A percentile compares a stretch with the other conserved stretches of the same genome.
These are phyloP conservation scores for Claviceps cyperi DNA, from an alignment of 2,329 filamentous ascomycete genomes.

Conservation along the genomic window DNA sequence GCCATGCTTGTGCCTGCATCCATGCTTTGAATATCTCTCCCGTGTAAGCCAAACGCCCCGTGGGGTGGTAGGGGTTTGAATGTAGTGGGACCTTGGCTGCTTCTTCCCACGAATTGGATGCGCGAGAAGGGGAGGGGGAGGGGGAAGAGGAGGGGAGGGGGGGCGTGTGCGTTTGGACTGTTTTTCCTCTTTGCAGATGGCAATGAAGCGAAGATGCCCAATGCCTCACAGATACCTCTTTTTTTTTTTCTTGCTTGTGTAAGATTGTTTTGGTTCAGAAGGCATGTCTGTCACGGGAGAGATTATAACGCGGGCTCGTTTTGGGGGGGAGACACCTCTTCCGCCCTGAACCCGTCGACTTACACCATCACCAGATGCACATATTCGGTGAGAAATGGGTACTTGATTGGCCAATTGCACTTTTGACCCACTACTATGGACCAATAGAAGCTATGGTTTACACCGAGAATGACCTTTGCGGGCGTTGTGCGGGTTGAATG, in stretches of 20 bases:
- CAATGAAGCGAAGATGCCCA: constrained; percentile 26
- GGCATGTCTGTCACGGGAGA: constrained; percentile 22
- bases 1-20: constrained; percentile 19
- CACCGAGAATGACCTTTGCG: constrained; percentile 12
- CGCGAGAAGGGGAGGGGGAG: constrained; percentile 7
- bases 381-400: constrained; percentile 17
- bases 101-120: constrained; percentile 22
- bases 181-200: constrained; percentile 13
- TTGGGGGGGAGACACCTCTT: constrained; percentile 14
- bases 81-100: constrained; percentile 27
- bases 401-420: constrained; percentile 15
- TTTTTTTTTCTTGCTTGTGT: constrained; percentile 13
- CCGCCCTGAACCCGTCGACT: constrained; percentile 19
- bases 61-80: constrained; percentile 14
- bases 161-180: constrained; percentile 12
- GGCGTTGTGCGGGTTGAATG: too few relatives aligned
- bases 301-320: constrained; percentile 24
- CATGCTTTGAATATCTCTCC: constrained; percentile 21
- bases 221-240: constrained; percentile 20
- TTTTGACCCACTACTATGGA: constrained; percentile 8
- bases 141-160: background rate
- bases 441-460: constrained; percentile 18
- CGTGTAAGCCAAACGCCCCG: constrained; percentile 20
- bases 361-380: constrained; percentile 22
- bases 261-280: constrained; percentile 23